A percentile compares a stretch with the other conserved stretches of the same genome.
phyloP scores from a whole-genome alignment of 805 yeast species.

The Metschnikowia peoriensis region DNA sequence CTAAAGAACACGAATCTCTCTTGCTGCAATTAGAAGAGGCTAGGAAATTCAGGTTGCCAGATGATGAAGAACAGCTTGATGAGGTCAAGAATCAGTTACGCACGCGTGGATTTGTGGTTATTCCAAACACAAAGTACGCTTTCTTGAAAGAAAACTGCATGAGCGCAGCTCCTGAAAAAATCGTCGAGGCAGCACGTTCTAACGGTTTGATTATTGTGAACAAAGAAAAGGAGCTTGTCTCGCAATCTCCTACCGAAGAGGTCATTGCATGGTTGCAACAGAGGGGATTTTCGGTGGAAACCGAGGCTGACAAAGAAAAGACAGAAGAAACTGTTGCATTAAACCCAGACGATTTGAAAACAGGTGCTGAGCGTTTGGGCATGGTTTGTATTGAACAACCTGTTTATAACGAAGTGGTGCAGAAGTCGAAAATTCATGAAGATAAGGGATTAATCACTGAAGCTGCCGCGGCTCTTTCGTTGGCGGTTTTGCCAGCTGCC shows the following conservation, averaged over 20 bases:
- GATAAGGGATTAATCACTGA: constrained; percentile 1
- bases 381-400: constrained; percentile 9
- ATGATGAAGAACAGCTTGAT: constrained; percentile 5
- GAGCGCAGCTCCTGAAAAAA: neutral
- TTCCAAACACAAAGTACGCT: constrained; percentile 6
- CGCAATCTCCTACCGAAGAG: neutral
- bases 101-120: constrained; percentile 9
- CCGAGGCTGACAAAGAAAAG: constrained; percentile 3
- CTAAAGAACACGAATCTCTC: constrained; percentile 3
- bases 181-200: neutral
- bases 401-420: constrained; percentile 1
- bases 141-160: constrained; percentile 1
- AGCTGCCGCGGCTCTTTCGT: constrained; percentile 12
- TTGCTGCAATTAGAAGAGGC: constrained; percentile 4
- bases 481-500: constrained; percentile 13
- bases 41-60: neutral
- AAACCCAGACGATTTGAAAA: constrained; percentile 6
- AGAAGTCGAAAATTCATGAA: constrained; percentile 1
- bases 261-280: constrained; percentile 6
- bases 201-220: constrained; percentile 3
- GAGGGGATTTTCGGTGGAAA: constrained; percentile 4
- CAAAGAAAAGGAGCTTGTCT: neutral
- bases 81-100: constrained; percentile 4
- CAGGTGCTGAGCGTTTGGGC: constrained; percentile 13
- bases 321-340: constrained; percentile 11